Evolutionary conservation across 306 rosid species (phyloP).

Genomic region (Argentina anserina): DNA sequence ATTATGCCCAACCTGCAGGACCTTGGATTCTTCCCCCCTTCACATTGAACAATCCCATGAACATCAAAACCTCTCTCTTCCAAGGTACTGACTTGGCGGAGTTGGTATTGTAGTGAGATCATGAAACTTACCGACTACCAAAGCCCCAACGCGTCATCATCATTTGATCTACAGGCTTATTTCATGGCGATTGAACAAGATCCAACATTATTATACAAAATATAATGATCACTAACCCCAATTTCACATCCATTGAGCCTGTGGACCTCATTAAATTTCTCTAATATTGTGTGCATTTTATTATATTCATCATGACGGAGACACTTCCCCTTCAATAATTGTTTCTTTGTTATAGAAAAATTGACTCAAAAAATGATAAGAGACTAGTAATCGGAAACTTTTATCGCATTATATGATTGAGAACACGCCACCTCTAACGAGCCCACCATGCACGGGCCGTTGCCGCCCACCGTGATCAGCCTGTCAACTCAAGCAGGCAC

Average conservation of each 20-base stretch:
- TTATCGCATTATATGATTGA: constrained; percentile 1
- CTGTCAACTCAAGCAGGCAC: not conserved
- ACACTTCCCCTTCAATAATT: too few relatives aligned
- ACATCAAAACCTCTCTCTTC: not conserved
- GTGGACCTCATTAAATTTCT: constrained; percentile 9
- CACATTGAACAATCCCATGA: not conserved
- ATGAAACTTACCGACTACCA: constrained; percentile 16
- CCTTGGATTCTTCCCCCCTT: constrained; percentile 22
- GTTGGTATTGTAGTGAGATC: constrained; percentile 17
- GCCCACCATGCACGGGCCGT: constrained; percentile 18
- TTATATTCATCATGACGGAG: not conserved
- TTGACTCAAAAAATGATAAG: too few relatives aligned
- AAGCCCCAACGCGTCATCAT: not conserved
- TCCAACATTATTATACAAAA: constrained; percentile 6
- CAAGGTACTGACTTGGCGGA: constrained; percentile 6
- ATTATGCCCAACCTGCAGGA: not conserved
- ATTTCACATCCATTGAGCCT: not conserved
- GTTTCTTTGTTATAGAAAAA: too few relatives aligned
- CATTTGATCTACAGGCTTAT: not conserved
- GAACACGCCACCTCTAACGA: not conserved
- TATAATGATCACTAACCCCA: constrained; percentile 8
- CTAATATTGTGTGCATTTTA: not conserved
- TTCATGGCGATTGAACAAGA: constrained; percentile 5
- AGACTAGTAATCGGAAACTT: not conserved
- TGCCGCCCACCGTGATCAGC: not conserved